A percentile compares a stretch with the other conserved stretches of the same genome.
These are phyloP conservation scores for Kwoniella shivajii DNA, from an alignment of 1,284 basidiomycete genomes.

Conservation along the genomic window DNA sequence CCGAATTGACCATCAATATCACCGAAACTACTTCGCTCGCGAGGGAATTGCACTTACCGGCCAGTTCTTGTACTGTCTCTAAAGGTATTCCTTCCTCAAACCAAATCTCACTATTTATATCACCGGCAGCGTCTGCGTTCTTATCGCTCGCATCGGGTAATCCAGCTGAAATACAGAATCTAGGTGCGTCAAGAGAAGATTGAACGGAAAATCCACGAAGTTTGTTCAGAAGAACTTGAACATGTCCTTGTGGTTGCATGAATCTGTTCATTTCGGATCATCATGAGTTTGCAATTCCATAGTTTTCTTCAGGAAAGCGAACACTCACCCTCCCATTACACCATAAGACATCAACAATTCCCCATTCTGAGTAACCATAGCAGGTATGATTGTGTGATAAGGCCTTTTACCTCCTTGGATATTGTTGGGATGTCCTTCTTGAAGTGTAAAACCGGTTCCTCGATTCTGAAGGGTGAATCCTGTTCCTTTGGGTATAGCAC, in stretches of 20 bases:
- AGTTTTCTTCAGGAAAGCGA: no score
- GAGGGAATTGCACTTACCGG: no score
- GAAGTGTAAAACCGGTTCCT: slow-evolving; percentile 78
- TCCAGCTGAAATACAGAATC: slow-evolving; percentile 92
- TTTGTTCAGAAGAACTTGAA: slow-evolving; percentile 90
- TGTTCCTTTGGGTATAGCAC: slow-evolving; percentile 85
- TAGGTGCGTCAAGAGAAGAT: slow-evolving; percentile 75
- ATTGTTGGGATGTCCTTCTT: slow-evolving; percentile 79
- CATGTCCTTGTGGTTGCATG: slow-evolving; percentile 85
- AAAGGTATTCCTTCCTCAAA: slow-evolving; percentile 78
- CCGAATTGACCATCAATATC: no score
- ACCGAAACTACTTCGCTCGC: slow-evolving; percentile 22
- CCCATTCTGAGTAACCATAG: slow-evolving; percentile 75
- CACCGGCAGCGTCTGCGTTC: slow-evolving; percentile 60
- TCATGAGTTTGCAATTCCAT: neutral
- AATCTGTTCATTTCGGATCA: slow-evolving; percentile 56
- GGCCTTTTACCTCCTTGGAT: slow-evolving; percentile 81
- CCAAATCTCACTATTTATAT: slow-evolving; percentile 79
- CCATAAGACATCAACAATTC: slow-evolving; percentile 87
- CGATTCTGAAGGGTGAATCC: slow-evolving; percentile 96
- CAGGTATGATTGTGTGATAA: slow-evolving; percentile 92
- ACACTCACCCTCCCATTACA: slow-evolving; percentile 71
- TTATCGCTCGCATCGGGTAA: slow-evolving; percentile 64
- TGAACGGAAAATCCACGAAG: slow-evolving; percentile 82
- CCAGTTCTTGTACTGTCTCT: slow-evolving; percentile 65